Conservation (phyloP, 306 rosid species). For the Prosopis cineraria region DNA sequence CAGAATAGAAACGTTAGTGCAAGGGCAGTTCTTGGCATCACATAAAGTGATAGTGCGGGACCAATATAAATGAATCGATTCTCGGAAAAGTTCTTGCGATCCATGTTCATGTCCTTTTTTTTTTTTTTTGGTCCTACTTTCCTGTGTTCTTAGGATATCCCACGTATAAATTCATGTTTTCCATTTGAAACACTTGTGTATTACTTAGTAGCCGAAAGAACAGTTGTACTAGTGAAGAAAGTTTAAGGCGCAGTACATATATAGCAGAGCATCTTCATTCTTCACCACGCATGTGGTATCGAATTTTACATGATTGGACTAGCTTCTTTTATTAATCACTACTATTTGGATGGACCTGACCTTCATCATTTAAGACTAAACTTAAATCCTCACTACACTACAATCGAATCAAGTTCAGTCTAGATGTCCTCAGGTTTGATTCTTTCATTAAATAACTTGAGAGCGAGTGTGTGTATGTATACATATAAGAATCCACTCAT, state of each 20-base stretch:
- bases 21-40: constrained; percentile 51
- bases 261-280: neutral
- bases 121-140: neutral
- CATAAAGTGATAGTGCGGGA: constrained; percentile 34
- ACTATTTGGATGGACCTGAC: neutral
- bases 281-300: neutral
- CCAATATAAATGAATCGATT: constrained; percentile 31
- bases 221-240: neutral
- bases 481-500: neutral
- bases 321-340: neutral
- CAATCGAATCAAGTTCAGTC: neutral
- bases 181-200: neutral
- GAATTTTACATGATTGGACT: neutral
- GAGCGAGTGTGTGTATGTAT: neutral
- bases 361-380: neutral
- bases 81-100: constrained; percentile 27
- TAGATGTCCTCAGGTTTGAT: neutral
- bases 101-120: neutral
- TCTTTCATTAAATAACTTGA: neutral
- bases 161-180: neutral
- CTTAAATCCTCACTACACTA: neutral
- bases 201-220: neutral
- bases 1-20: constrained; percentile 33
- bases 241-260: neutral
- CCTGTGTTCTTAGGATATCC: constrained; percentile 37